Base-by-base conservation (phyloP, 2,329 filamentous ascomycete species). In the Neofusicoccum laricinum region DNA sequence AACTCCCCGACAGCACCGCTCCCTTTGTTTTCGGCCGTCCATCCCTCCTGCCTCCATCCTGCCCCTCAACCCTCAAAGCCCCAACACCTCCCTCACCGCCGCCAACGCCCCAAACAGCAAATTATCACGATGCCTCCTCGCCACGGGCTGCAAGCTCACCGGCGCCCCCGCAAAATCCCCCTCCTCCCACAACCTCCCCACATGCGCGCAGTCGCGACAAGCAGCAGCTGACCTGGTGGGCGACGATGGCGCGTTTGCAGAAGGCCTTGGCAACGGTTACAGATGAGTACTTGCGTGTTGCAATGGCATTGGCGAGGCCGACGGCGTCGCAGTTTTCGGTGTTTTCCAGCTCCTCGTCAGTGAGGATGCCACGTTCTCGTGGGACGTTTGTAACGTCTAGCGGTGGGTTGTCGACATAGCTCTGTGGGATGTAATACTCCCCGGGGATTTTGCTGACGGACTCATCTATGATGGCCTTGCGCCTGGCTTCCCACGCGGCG, bases 261-360 rank as follows among this genome's bases (percentile, higher is more conserved):
- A 69, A 71, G 0, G 69, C 67, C 2, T 58, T 68, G 3, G 75
- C 74, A 0, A 82, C 81, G 5, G 73, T 72, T 1, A 78, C 76
- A 1, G 80, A 73, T 2, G 76, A 77, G 46, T 79, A 71, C 25
- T 75, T 73, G 8, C 69, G 68, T 1, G 67, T 65, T 0, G 76
- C 75, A 8, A 83, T 78, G 10, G 75, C 77, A 32, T 71, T 72
- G 0, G 79, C 77, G 4, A 85, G 74, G 1, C 69, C 75, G 4
- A 75, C 71, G 0, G 78, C 80, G 67, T 83, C 80, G 55, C 80
- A 79, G 14, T 75, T 72, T 38, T 82, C 79, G 0, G 84, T 85
- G 40, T 86, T 82, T 8, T 76, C 72, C 3, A 85, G 66, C 68
- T 85, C 83, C n/a, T 72, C 66, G 0, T 74, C 51, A 0, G 79